These are phyloP conservation scores for Fusarium nygamai DNA, from an alignment of 2,329 filamentous ascomycete genomes.

Conservation along the genomic window DNA sequence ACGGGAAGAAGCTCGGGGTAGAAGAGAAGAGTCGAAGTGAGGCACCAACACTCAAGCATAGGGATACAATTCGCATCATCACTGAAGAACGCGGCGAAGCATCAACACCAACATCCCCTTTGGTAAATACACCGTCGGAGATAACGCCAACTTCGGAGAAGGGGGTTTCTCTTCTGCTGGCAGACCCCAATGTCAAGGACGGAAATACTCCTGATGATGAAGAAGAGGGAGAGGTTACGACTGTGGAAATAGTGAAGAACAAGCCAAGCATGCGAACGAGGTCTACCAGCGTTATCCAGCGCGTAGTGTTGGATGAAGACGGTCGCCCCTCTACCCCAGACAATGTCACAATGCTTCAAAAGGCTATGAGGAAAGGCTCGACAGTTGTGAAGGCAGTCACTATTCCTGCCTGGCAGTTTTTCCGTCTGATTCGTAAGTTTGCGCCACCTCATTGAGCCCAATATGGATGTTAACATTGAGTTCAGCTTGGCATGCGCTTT, in stretches of 20 bases:
- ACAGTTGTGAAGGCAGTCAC: slow-evolving; percentile 80
- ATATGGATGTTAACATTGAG: slow-evolving; percentile 48
- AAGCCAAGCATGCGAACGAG: slow-evolving; percentile 54
- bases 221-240: slow-evolving; percentile 29
- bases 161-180: neutral
- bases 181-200: slow-evolving; percentile 11
- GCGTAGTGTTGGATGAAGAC: slow-evolving; percentile 64
- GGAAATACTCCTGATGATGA: slow-evolving; percentile 22
- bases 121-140: slow-evolving; percentile 41
- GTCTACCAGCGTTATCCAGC: slow-evolving; percentile 70
- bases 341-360: slow-evolving; percentile 54
- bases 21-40: slow-evolving; percentile 43
- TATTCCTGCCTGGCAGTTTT: slow-evolving; percentile 98
- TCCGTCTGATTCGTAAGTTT: slow-evolving; percentile 84
- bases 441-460: neutral
- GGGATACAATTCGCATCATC: slow-evolving; percentile 49
- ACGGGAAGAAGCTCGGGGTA: slow-evolving; percentile 57
- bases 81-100: slow-evolving; percentile 47
- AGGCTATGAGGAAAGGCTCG: slow-evolving; percentile 57
- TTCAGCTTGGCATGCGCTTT: slow-evolving; percentile 82
- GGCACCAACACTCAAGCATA: slow-evolving; percentile 41
- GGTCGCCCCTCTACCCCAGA: slow-evolving; percentile 57
- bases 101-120: slow-evolving; percentile 48
- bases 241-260: slow-evolving; percentile 41
- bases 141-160: slow-evolving; percentile 32